Evolutionary conservation across 345 rosid species (phyloP), one percentile per base, ranked within the genome.

Genomic region (Citrus glauca): DNA sequence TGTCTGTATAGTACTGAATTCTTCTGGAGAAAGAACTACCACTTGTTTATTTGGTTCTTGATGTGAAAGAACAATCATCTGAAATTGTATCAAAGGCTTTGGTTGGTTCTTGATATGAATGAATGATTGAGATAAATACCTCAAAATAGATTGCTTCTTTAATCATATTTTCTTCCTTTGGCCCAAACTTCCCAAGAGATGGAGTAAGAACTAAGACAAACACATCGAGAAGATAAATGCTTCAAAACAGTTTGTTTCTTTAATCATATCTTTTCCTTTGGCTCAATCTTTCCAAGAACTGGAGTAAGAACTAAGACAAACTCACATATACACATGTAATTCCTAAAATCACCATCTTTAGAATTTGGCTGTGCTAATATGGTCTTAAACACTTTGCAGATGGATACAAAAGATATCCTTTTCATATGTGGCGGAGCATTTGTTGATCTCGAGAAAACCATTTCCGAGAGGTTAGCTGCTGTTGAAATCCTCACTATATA

Each of bases 341-440:
- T 65, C 45, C n/a, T 35, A 66, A 65, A 66, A 35, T 6, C 45
- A 20, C 14, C 62, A 19, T 53, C 25, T 6, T 32, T 64, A 20
- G 32, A 63, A 22, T 63, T 74, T 64, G 2, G 22, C 59, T 63
- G 61, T 48, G 60, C 74, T 61, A 38, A 20, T 56, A 37, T 16
- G 5, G 24, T 77, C 48, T 78, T 32, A 16, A 27, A 24, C 77
- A 20, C 9, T 4, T 74, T 84, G 76, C 90, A 93, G 97, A 92
- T 95, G 30, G 97, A 93, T 82, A 95, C 99, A 69, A 95, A 91
- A 85, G 91, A 95, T 81, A 95, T 95, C 79, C 97, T 95, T 65
- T 95, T 95, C 82, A 91, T 95, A 74, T 93, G 97, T 81, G 98
- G 99, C 72, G 99, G 99, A 77, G 99, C 99, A 66, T 95, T 95